Percentiles rank a stretch among this genome's conserved stretches.
phyloP scores from a whole-genome alignment of 2,329 filamentous ascomycete species.

The Fusarium azukiicola region DNA sequence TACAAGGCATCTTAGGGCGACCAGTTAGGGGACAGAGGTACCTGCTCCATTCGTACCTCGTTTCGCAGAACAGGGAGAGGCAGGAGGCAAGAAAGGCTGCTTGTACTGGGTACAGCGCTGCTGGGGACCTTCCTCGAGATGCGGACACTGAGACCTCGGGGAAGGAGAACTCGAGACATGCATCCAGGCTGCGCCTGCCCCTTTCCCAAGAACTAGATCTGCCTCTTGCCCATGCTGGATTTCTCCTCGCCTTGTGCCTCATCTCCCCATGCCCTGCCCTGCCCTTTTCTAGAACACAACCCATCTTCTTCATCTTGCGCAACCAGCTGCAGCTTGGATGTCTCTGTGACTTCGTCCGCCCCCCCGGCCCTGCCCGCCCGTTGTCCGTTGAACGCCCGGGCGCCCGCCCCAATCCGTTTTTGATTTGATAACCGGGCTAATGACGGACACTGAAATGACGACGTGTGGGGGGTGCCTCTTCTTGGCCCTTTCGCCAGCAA shows the following conservation, averaged over 20 bases:
- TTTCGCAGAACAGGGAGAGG: constrained; percentile 21
- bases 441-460: constrained; percentile 55
- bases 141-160: constrained; percentile 26
- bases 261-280: constrained; percentile 11
- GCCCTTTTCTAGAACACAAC: constrained; percentile 23
- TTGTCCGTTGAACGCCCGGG: constrained; percentile 51
- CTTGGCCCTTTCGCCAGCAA: constrained; percentile 50
- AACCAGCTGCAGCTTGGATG: constrained; percentile 24
- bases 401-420: constrained; percentile 48
- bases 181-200: constrained; percentile 29
- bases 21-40: constrained; percentile 44
- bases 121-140: constrained; percentile 21
- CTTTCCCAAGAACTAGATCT: constrained; percentile 16
- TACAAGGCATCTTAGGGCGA: constrained; percentile 9
- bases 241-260: constrained; percentile 14
- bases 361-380: constrained; percentile 45
- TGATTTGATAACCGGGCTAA: constrained; percentile 55
- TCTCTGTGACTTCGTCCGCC: constrained; percentile 29
- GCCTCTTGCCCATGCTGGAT: background rate
- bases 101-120: constrained; percentile 24
- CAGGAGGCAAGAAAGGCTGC: constrained; percentile 32
- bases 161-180: constrained; percentile 35
- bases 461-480: constrained; percentile 53
- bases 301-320: constrained; percentile 12
- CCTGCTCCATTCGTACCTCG: constrained; percentile 36